These are phyloP conservation scores for Xanthoconium separans DNA, from an alignment of 1,284 basidiomycete genomes.

Conservation along the genomic window DNA sequence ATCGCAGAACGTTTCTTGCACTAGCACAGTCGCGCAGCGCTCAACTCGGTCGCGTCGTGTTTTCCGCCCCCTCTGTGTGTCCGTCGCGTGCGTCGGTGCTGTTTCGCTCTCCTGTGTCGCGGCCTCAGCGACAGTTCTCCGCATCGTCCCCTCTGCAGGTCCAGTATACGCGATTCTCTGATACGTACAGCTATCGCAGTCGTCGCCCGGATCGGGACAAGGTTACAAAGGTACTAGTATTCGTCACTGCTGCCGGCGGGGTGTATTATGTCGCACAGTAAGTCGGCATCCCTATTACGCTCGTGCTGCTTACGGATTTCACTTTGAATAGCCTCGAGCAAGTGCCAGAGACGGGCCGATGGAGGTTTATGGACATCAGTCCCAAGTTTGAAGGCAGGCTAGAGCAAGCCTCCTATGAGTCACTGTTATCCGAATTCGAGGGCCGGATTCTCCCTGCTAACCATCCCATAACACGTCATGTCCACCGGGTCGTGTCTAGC, in stretches of 20 bases:
- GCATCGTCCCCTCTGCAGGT: constrained; percentile 17
- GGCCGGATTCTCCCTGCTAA: constrained; percentile 63
- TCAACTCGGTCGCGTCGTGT: not conserved
- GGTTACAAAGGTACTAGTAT: constrained; percentile 17
- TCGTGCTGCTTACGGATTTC: not conserved
- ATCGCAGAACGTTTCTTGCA: constrained; percentile 2
- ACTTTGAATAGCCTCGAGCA: constrained; percentile 61
- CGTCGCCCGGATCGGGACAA: constrained; percentile 10
- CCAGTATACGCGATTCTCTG: constrained; percentile 31
- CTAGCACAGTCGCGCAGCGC: constrained; percentile 1
- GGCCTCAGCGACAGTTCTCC: constrained; percentile 21
- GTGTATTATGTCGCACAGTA: constrained; percentile 33
- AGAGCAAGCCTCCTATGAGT: constrained; percentile 48
- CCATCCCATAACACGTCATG: constrained; percentile 66
- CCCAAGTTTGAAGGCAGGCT: constrained; percentile 58
- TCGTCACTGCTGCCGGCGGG: constrained; percentile 23
- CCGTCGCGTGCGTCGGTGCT: not conserved
- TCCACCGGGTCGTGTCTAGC: constrained; percentile 69
- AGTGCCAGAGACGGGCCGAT: constrained; percentile 80
- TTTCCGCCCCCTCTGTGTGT: not conserved
- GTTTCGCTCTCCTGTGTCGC: not conserved
- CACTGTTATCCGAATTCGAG: constrained; percentile 56
- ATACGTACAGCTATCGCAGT: constrained; percentile 7
- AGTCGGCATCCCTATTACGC: constrained; percentile 5
- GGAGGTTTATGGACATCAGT: constrained; percentile 81